Percentiles rank a stretch among this genome's conserved stretches.
These are phyloP conservation scores for Fusarium camptoceras DNA, from an alignment of 2,329 filamentous ascomycete genomes.

Conservation along the genomic window DNA sequence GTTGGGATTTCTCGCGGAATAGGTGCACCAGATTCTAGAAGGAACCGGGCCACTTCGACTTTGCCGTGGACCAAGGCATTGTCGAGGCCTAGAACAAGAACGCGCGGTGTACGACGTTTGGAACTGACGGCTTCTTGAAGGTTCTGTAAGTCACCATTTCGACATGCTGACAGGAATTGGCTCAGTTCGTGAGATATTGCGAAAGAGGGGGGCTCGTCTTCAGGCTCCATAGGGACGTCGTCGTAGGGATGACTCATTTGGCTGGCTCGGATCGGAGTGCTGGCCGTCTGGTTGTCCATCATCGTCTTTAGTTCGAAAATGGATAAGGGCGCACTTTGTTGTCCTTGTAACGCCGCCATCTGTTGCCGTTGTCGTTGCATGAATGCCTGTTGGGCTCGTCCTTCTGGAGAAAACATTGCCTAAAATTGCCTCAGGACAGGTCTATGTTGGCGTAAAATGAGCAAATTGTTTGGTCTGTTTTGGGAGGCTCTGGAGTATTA, in stretches of 20 bases:
- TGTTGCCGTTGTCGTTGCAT: not conserved
- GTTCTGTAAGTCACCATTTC: slow-evolving; percentile 1
- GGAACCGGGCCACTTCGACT: slow-evolving; percentile 4
- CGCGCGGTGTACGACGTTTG: slow-evolving; percentile 3
- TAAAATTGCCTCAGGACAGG: not conserved
- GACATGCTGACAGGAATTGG: slow-evolving; percentile 26
- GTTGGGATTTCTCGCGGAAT: slow-evolving; percentile 18
- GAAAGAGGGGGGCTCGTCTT: not conserved
- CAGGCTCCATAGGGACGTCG: not conserved
- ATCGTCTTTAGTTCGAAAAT: not conserved
- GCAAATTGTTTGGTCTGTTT: too few species aligned
- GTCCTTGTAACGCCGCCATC: not conserved
- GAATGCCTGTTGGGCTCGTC: not conserved
- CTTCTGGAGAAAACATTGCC: not conserved
- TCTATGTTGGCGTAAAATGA: not conserved
- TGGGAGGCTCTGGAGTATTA: too few species aligned
- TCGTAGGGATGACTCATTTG: too few species aligned
- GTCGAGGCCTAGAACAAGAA: slow-evolving; percentile 4
- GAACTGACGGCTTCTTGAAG: slow-evolving; percentile 4
- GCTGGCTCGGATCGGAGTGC: too few species aligned
- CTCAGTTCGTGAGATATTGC: not conserved
- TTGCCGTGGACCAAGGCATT: slow-evolving; percentile 19
- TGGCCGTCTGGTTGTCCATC: not conserved
- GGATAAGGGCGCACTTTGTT: not conserved
- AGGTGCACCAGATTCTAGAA: slow-evolving; percentile 28